Evolutionary conservation across 148 eudicot species (phyloP), one percentile per base, ranked within the genome.

Genomic region (Dianthus caryophyllus): DNA sequence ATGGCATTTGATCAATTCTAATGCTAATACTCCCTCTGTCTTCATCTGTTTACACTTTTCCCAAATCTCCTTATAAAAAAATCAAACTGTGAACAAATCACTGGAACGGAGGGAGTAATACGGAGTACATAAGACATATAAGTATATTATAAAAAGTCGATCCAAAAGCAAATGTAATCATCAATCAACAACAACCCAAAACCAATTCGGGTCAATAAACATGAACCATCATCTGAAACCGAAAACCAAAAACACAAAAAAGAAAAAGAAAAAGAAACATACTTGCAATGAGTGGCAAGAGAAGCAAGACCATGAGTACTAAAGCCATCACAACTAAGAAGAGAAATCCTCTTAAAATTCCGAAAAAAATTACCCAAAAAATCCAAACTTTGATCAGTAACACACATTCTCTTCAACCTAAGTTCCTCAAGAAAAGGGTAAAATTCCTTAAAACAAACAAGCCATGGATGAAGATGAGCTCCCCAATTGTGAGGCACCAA

Each of bases 281-380:
- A 91, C 97, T 80, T 91, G 95, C 97, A 91, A 73, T 86, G 78
- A 68, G 89, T 78, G 53, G 95, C 91, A 75, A 91, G 73, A 30
- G 85, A 73, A 60, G 85, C 81, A 50, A 91, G 91, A 17, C 97
- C 97, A 77, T 83, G 71, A 71, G 91, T 87, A 55, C 79, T 86
- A 70, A 91, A 91, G 26, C 97, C 97, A 74, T 91, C 96, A 78
- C 97, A 91, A 57, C 89, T 86, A 49, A 74, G 77, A 56, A 91
- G 80, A 5, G 90, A 84, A 62, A 91, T 72, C 50, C 84, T 78
- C 81, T 77, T 83, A 68, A 91, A 91, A 68, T 68, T 72, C 2
- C 78, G 75, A 36, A 88, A 88, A 14, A 78, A 71, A 56, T 55
- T 41, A 11, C 89, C 89, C 69, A 91, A 76, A 47, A 88, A 83